Evolutionary conservation across 208 protist genomes (phyloP).

Genomic region (Acanthamoeba castellanii): DNA sequence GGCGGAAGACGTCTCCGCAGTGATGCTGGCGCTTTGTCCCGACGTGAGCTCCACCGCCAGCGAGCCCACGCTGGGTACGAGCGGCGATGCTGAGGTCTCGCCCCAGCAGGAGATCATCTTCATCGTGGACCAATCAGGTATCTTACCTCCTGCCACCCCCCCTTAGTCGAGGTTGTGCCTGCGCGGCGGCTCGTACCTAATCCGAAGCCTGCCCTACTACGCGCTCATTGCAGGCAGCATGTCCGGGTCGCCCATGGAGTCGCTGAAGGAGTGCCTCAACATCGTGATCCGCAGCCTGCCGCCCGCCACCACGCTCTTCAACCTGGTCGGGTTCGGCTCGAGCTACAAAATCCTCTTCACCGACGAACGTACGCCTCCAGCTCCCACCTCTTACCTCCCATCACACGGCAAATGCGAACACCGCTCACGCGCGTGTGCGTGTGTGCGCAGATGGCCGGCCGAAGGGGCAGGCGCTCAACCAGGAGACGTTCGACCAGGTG

Average conservation of each 20-base stretch:
- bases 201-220: too few relatives aligned
- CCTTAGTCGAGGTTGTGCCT: background rate
- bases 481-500: background rate
- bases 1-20: background rate
- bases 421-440: too few relatives aligned
- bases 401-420: too few relatives aligned
- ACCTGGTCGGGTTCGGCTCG: background rate
- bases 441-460: background rate
- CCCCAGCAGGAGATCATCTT: conserved; percentile 44
- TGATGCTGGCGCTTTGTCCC: background rate
- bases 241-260: conserved; percentile 3
- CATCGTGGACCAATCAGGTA: conserved; percentile 1
- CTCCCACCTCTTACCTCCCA: background rate
- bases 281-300: conserved; percentile 20
- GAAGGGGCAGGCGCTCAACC: background rate
- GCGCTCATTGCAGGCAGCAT: conserved; percentile 4
- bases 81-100: background rate
- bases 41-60: background rate
- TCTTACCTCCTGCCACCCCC: background rate
- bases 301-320: background rate
- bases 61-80: background rate
- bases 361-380: background rate
- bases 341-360: background rate
- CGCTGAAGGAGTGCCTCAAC: conserved; percentile 30
- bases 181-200: too few relatives aligned